These are phyloP conservation scores for Racocetra persica DNA, from an alignment of 371 early-diverging fungal genomes.

Conservation along the genomic window DNA sequence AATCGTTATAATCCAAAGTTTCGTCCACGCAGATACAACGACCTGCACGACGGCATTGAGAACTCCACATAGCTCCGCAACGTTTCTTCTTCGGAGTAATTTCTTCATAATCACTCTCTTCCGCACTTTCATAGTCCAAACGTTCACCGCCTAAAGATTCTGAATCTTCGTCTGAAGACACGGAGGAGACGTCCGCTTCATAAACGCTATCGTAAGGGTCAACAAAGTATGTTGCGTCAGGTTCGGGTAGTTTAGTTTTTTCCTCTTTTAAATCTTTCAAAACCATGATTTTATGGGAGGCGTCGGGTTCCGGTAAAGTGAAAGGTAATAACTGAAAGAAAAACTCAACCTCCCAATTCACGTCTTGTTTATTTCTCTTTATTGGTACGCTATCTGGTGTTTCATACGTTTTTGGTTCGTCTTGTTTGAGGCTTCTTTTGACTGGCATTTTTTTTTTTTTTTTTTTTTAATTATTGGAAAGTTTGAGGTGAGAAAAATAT, in stretches of 20 bases:
- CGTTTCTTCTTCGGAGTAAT: slow-evolving; percentile 6
- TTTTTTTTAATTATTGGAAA: background rate
- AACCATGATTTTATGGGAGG: background rate
- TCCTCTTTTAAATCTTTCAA: background rate
- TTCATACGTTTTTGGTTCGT: background rate
- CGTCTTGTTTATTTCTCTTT: background rate
- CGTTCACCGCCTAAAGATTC: slow-evolving; percentile 14
- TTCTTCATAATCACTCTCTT: background rate
- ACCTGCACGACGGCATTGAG: slow-evolving; percentile 36
- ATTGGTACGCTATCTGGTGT: background rate
- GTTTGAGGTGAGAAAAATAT: background rate
- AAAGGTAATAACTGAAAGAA: background rate
- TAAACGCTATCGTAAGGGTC: background rate
- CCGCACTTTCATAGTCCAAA: background rate
- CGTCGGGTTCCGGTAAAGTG: slow-evolving; percentile 5
- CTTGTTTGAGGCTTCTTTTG: slow-evolving; percentile 12
- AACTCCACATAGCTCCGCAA: slow-evolving; percentile 35
- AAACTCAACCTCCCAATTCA: slow-evolving; percentile 3
- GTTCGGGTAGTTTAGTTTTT: background rate
- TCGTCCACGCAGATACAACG: slow-evolving; percentile 33
- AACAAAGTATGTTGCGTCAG: background rate
- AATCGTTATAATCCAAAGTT: background rate
- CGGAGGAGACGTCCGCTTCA: slow-evolving; percentile 9
- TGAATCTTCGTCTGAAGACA: background rate
- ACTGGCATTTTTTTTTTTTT: too few species aligned